Evolutionary conservation across 75 land plant species (phyloP), one percentile per base, ranked within the genome.

Genomic region (Larix kaempferi): DNA sequence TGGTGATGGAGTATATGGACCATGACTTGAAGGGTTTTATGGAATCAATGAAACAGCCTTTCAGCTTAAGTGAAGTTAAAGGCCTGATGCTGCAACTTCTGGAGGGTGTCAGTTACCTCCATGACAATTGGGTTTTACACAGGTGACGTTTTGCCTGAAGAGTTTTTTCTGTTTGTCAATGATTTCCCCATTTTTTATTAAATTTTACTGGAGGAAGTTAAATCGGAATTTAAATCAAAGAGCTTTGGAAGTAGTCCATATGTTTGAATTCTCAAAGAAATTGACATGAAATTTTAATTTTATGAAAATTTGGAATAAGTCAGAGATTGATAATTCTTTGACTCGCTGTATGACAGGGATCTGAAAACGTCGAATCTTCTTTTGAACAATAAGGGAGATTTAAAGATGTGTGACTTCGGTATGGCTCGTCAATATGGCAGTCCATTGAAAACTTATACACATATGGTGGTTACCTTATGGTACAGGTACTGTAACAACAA

Each of bases 1-100:
- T 84, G 85, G 84, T 82, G 29, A 83, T 83, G 85, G 85, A 83
- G 55, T 83, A 81, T 72, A 82, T 84, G 85, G 85, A 82, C n/a
- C 85, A 84, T 55, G 85, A 84, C 59, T 44, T 84, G 16, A 82
- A 84, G 69, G 84, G 78, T 25, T 73, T 83, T 59, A 74, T 83
- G 72, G 74, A 59, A 54, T 49, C 23, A 60, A 82, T 81, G 84
- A 84, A 84, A 52, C 84, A 84, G 54, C 85, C 85, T 22, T 83
- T 83, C n/a, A 80, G 84, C 37, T 78, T 62, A 3, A 83, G 84
- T 57, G 84, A 83, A 35, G 78, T 80, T 35, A 63, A 83, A 63
- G 74, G 84, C 74, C 73, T 83, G 33, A 74, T 83, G 73, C 78
- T 83, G 39, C 84, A 83, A 78, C 84, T 83, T 23, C 76, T 83